These are phyloP conservation scores for Tuber brumale DNA, from an alignment of 495 filamentous ascomycete species.

Conservation along the genomic window DNA sequence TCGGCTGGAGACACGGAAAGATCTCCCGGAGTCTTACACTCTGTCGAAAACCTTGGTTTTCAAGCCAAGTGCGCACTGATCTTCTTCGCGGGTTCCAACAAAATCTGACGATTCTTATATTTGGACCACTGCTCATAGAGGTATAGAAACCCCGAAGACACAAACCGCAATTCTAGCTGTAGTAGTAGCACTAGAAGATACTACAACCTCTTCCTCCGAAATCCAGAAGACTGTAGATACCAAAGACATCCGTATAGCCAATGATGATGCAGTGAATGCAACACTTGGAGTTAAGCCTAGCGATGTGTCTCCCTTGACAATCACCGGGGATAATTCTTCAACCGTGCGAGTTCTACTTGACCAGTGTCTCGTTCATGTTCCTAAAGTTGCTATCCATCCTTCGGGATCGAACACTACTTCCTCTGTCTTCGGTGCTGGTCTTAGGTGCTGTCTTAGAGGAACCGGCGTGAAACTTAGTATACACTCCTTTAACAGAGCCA, in stretches of 20 bases:
- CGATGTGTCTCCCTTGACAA: conserved; percentile 39
- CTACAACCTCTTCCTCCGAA: conserved; percentile 31
- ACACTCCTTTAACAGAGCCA: not conserved
- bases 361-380: conserved; percentile 31
- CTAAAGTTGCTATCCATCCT: conserved; percentile 39
- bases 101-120: not conserved
- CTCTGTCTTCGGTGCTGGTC: conserved; percentile 31
- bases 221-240: conserved; percentile 37
- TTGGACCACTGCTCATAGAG: conserved; percentile 9
- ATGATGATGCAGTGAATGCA: conserved; percentile 32
- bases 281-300: conserved; percentile 37
- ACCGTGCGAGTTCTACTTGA: conserved; percentile 42
- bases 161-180: conserved; percentile 39
- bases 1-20: conserved; percentile 35
- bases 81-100: conserved; percentile 6
- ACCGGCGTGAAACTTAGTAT: conserved; percentile 39
- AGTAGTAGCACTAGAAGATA: conserved; percentile 40
- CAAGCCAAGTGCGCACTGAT: conserved; percentile 39
- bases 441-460: conserved; percentile 36
- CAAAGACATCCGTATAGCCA: conserved; percentile 43
- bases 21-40: conserved; percentile 36
- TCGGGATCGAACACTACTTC: conserved; percentile 38
- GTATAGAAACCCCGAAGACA: conserved; percentile 41
- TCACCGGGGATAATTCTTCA: conserved; percentile 38
- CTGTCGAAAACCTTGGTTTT: conserved; percentile 43